phyloP scores from a whole-genome alignment of 345 rosid species.

The Clausena lansium region DNA sequence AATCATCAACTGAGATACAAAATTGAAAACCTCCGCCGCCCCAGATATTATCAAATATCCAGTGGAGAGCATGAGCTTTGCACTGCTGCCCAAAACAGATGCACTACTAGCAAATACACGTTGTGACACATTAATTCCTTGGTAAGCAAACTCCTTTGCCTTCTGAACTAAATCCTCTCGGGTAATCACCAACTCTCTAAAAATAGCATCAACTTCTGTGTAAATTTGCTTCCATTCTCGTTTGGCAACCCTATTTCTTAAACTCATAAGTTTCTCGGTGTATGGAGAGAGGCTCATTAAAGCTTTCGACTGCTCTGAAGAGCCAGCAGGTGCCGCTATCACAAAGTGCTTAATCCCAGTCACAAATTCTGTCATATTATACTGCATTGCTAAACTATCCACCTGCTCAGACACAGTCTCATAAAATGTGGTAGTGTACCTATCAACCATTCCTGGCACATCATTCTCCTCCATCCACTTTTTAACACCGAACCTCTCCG shows the following conservation, averaged over 20 bases:
- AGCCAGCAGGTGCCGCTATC: conserved; percentile 41
- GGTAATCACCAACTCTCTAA: conserved; percentile 74
- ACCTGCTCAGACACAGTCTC: conserved; percentile 71
- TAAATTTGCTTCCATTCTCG: conserved; percentile 81
- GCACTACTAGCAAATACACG: conserved; percentile 67
- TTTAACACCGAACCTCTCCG: conserved; percentile 81
- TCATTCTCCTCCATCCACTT: conserved; percentile 96
- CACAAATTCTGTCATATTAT: conserved; percentile 89
- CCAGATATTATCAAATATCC: conserved; percentile 76
- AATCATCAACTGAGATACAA: conserved; percentile 75
- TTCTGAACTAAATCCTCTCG: conserved; percentile 78
- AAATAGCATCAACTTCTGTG: conserved; percentile 65
- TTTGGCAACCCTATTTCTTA: conserved; percentile 49
- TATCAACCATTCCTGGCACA: conserved; percentile 83
- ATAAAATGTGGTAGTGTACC: conserved; percentile 63
- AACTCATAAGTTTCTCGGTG: conserved; percentile 68
- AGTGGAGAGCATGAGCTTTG: conserved; percentile 59
- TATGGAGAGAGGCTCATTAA: conserved; percentile 63
- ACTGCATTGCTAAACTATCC: conserved; percentile 82
- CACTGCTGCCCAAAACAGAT: conserved; percentile 70
- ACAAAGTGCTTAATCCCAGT: conserved; percentile 86
- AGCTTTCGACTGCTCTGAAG: conserved; percentile 48
- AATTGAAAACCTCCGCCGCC: conserved; percentile 92
- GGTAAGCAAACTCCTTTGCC: conserved; percentile 79
- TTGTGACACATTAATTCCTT: conserved; percentile 76